phyloP scores from a whole-genome alignment of 768 basidiomycete species.

The Rhodotorula taiwanensis region DNA sequence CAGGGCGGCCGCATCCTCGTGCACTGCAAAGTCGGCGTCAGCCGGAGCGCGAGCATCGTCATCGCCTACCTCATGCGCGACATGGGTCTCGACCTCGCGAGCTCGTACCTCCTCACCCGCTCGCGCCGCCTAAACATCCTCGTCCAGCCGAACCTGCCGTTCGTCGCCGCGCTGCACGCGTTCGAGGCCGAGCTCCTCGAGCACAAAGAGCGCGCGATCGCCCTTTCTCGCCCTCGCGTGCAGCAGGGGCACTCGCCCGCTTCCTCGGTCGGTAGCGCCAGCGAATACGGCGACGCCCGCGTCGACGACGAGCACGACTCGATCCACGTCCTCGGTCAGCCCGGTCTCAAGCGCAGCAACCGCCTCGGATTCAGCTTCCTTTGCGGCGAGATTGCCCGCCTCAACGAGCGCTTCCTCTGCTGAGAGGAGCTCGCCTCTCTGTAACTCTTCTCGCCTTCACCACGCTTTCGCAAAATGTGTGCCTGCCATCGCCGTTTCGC shows the following conservation, averaged over 20 bases:
- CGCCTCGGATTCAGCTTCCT: slow-evolving; percentile 75
- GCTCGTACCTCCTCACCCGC: slow-evolving; percentile 87
- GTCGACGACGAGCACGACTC: slow-evolving; percentile 28
- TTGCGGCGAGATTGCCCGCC: slow-evolving; percentile 71
- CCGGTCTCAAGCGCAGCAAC: slow-evolving; percentile 53
- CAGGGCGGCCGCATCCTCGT: slow-evolving; percentile 86
- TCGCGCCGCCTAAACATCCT: slow-evolving; percentile 67
- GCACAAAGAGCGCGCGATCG: background rate
- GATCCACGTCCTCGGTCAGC: slow-evolving; percentile 60
- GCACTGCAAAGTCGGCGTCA: slow-evolving; percentile 99
- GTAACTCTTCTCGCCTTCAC: background rate
- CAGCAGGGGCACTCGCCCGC: background rate
- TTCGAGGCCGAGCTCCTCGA: slow-evolving; percentile 82
- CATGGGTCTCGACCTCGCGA: slow-evolving; percentile 71
- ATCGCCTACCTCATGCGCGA: slow-evolving; percentile 97
- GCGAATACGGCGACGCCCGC: background rate
- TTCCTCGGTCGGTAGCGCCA: background rate
- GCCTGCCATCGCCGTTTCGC: background rate
- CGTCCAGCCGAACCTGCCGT: slow-evolving; percentile 60
- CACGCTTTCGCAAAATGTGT: background rate
- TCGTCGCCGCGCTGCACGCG: slow-evolving; percentile 85
- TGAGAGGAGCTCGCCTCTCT: slow-evolving; percentile 31
- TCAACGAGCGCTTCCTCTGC: slow-evolving; percentile 75
- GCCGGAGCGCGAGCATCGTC: slow-evolving; percentile 84
- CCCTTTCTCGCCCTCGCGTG: background rate